Percentiles rank a stretch among this genome's conserved stretches.
These are phyloP conservation scores for Pseudoneurospora amorphoporcata DNA, from an alignment of 495 filamentous ascomycete genomes.

Conservation along the genomic window DNA sequence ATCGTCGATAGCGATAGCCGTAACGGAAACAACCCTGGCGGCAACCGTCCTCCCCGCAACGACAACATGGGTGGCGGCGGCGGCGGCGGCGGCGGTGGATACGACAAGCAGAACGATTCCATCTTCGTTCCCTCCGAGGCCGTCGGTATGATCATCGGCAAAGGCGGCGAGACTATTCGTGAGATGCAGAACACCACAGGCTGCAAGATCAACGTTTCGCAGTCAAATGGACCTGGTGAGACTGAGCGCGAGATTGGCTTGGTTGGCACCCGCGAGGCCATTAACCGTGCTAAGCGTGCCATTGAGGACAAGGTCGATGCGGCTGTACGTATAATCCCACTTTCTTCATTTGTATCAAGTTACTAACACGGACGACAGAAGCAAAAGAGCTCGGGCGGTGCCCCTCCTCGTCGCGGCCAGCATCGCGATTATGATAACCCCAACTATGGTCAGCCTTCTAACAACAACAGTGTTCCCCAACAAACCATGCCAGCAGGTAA, in stretches of 20 bases:
- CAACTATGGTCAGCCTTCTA: constrained; percentile 27
- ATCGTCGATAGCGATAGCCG: constrained; percentile 79
- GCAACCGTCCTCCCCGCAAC: constrained; percentile 3
- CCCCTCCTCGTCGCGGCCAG: constrained; percentile 29
- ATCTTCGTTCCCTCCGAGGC: constrained; percentile 76
- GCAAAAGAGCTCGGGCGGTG: constrained; percentile 44
- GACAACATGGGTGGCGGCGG: constrained; percentile 21
- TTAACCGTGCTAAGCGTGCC: constrained; percentile 59
- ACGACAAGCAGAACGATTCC: constrained; percentile 62
- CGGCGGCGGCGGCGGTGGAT: constrained; percentile 31
- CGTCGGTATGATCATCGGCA: constrained; percentile 86
- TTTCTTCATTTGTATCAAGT: background rate
- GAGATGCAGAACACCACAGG: constrained; percentile 74
- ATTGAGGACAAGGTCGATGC: constrained; percentile 85
- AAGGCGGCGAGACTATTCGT: constrained; percentile 77
- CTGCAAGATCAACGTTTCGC: constrained; percentile 84
- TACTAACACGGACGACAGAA: constrained; percentile 27
- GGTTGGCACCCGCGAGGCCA: constrained; percentile 60
- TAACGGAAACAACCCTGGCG: constrained; percentile 26
- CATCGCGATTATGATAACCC: constrained; percentile 36
- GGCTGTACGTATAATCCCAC: constrained; percentile 44
- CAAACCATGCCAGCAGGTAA: constrained; percentile 9
- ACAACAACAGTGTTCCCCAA: constrained; percentile 14
- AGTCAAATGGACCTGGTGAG: constrained; percentile 56
- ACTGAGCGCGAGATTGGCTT: constrained; percentile 70